Percentiles rank a stretch among this genome's conserved stretches.
phyloP scores from a whole-genome alignment of 2,329 filamentous ascomycete species.

The Aspergillus fumigatus region DNA sequence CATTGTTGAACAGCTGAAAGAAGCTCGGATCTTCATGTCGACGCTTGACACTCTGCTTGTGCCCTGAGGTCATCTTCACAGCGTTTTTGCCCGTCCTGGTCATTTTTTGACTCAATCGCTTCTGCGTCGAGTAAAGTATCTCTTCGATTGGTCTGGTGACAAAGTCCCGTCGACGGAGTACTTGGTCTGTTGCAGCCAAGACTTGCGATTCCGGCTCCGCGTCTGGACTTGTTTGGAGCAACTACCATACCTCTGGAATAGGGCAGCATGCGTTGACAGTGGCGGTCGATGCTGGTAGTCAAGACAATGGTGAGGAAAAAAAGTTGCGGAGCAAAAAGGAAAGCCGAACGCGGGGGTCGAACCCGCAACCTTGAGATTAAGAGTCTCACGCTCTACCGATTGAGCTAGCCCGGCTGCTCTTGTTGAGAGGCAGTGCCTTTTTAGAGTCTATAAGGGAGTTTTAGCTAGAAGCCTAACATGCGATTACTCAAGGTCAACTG shows the following conservation, averaged over 20 bases:
- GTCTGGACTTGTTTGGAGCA: not conserved
- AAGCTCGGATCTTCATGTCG: not conserved
- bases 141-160: no score
- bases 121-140: no score
- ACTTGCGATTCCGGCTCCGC: not conserved
- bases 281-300: not conserved
- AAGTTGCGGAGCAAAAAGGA: conserved; percentile 10
- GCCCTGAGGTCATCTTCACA: not conserved
- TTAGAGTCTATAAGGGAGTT: no score
- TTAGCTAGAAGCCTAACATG: no score
- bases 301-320: not conserved
- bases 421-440: no score
- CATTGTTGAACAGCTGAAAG: not conserved
- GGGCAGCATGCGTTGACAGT: not conserved
- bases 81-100: not conserved
- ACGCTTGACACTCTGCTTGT: not conserved
- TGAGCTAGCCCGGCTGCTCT: conserved; percentile 46
- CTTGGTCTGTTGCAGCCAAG: not conserved
- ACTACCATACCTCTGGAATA: not conserved
- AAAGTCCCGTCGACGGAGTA: not conserved
- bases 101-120: not conserved
- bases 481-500: no score
- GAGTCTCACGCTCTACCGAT: conserved; percentile 50
- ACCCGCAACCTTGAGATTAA: conserved; percentile 44
- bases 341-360: conserved; percentile 41